Base-by-base conservation (phyloP, 2,329 filamentous ascomycete genomes). In the Aspergillus quadrilineatus region DNA sequence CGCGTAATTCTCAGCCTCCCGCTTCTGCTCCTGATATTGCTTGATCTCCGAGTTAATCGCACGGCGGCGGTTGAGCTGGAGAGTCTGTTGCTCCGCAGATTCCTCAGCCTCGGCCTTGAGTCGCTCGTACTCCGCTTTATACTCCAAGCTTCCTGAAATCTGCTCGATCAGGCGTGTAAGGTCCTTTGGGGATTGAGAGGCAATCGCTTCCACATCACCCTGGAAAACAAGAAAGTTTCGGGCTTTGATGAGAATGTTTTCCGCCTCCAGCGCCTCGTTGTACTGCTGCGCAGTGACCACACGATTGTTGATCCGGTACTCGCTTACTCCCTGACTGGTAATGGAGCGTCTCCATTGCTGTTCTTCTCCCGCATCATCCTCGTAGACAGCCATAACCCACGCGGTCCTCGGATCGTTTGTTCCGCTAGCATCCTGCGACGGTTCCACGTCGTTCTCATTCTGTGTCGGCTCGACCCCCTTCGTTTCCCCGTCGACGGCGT, bases 331-430 rank as follows among this genome's bases (percentile, higher is more conserved):
- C 60, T 87, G 83, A 65, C 83, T 90, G 4, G 92, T 97, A 73
- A 99, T 99, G 63, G 87, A 88, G 60, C 94, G 90, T 77, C 96
- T 96, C 94, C 94, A 99, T 64, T 88, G 87, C 70, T 97, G 92
- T 73, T 96, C 91, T 68, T 96, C 90, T 46, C 92, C 93, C 2
- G 92, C 92, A 71, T 99, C 94, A 69, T 99, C 94, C 72, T 97
- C 92, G 74, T 97, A 99, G 14, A 99, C 93, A 30, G 94, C 94
- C 92, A 97, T 97, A 12, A 99, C 95, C 93, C 93, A 99, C 3
- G 94, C 95, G 2, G 88, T 94, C 73, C 92, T 94, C 0, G 94
- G 94, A 67, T 99, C 93, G 62, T 86, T 85, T 54, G 77, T 75
- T 67, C 82, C 72, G 42, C 84, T 86, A 5, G 64, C 55, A 46